Evolutionary conservation across 305 asterid genomes (phyloP).

Genomic region (Ajuga reptans): DNA sequence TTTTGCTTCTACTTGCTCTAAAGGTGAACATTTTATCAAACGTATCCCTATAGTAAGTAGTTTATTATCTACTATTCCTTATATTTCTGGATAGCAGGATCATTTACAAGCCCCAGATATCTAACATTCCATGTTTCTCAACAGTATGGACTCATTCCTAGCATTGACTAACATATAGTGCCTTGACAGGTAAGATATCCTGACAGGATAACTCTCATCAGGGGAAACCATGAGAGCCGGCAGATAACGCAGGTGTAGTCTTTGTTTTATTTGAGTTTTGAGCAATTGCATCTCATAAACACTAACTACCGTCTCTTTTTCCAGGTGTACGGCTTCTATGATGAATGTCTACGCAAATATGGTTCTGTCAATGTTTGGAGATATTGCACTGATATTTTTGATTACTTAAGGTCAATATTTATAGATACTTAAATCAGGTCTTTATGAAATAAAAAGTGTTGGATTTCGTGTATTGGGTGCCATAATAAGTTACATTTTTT

Average conservation of each 20-base stretch:
- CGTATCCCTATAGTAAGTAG: slow-evolving; percentile 3
- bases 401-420: slow-evolving; percentile 67
- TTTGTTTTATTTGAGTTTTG: slow-evolving; percentile 14
- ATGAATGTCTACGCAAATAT: slow-evolving; percentile 88
- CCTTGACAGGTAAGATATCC: slow-evolving; percentile 82
- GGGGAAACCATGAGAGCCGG: slow-evolving; percentile 98
- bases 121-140: background rate
- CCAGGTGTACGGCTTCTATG: slow-evolving; percentile 94
- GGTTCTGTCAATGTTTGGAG: slow-evolving; percentile 95
- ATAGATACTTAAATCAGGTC: background rate
- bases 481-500: background rate
- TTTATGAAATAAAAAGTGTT: slow-evolving; percentile 12
- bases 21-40: slow-evolving; percentile 45
- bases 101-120: background rate
- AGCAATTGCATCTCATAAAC: slow-evolving; percentile 6
- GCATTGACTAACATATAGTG: slow-evolving; percentile 26
- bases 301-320: slow-evolving; percentile 23
- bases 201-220: slow-evolving; percentile 84
- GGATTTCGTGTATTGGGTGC: slow-evolving; percentile 5
- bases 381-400: slow-evolving; percentile 96
- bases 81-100: background rate
- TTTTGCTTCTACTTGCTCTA: slow-evolving; percentile 81
- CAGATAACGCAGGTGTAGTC: slow-evolving; percentile 86
- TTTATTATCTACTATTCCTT: background rate
- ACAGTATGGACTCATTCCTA: background rate